These are phyloP conservation scores for Rhizopogon salebrosus DNA, from an alignment of 768 basidiomycete genomes.

Conservation along the genomic window DNA sequence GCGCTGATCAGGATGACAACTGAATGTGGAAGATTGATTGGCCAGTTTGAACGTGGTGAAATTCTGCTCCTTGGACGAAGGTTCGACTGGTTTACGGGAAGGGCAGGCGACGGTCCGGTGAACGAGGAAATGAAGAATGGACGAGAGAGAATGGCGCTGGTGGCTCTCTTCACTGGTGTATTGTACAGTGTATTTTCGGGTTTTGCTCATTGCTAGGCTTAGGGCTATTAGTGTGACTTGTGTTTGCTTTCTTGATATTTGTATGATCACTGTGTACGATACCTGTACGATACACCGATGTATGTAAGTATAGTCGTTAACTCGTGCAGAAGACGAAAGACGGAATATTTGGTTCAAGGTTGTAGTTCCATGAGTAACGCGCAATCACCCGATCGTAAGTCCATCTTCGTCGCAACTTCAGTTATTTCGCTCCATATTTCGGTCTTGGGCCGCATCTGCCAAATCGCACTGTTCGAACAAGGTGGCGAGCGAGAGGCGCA, in stretches of 20 bases:
- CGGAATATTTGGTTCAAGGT: too few relatives aligned
- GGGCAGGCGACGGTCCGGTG: constrained; percentile 33
- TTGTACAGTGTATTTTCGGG: not conserved
- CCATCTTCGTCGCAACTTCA: too few relatives aligned
- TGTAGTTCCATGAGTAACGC: too few relatives aligned
- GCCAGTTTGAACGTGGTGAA: constrained; percentile 42
- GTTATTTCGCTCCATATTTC: too few relatives aligned
- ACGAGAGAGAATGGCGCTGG: constrained; percentile 24
- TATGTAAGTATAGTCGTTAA: too few relatives aligned
- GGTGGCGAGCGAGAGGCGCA: too few relatives aligned
- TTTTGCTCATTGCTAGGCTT: not conserved
- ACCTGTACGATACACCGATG: not conserved
- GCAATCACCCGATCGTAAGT: too few relatives aligned
- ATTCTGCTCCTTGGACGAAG: constrained; percentile 30
- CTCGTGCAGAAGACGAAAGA: too few relatives aligned
- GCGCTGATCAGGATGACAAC: constrained; percentile 45
- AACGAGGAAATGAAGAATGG: constrained; percentile 41
- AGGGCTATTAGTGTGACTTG: too few relatives aligned
- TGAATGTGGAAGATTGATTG: constrained; percentile 43
- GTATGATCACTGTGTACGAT: not conserved
- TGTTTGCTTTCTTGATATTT: not conserved
- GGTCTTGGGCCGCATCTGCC: too few relatives aligned
- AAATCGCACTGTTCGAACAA: too few relatives aligned
- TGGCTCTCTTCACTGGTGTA: constrained; percentile 4
- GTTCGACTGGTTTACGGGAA: constrained; percentile 54